phyloP scores from a whole-genome alignment of 306 rosid genomes.

The Prunus mume region DNA sequence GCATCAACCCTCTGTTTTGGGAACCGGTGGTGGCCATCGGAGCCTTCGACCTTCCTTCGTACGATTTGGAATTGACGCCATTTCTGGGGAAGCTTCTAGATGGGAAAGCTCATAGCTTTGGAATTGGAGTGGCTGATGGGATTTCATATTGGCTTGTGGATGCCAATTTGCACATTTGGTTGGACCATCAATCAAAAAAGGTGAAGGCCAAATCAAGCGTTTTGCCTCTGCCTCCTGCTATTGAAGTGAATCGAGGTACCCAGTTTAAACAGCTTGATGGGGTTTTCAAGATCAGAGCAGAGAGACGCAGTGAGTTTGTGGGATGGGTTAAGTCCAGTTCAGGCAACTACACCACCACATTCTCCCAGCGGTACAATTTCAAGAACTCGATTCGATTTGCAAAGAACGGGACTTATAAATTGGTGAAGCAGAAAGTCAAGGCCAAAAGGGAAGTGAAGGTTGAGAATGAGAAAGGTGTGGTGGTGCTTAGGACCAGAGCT shows the following conservation, averaged over 20 bases:
- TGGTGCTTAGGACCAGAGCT: slow-evolving; percentile 24
- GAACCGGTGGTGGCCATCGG: slow-evolving; percentile 79
- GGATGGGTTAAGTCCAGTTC: slow-evolving; percentile 76
- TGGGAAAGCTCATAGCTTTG: slow-evolving; percentile 47
- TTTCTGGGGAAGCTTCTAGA: slow-evolving; percentile 63
- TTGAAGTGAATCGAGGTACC: slow-evolving; percentile 33
- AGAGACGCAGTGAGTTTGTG: slow-evolving; percentile 29
- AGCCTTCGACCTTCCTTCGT: slow-evolving; percentile 69
- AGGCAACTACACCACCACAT: slow-evolving; percentile 54
- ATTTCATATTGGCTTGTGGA: slow-evolving; percentile 77
- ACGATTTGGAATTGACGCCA: slow-evolving; percentile 69
- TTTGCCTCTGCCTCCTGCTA: slow-evolving; percentile 25
- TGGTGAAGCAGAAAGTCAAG: slow-evolving; percentile 50
- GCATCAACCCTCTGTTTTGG: slow-evolving; percentile 79
- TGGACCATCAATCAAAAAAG: slow-evolving; percentile 39
- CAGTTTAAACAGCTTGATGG: slow-evolving; percentile 62
- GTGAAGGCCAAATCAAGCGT: slow-evolving; percentile 30
- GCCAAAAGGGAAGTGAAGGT: slow-evolving; percentile 33
- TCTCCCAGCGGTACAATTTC: slow-evolving; percentile 37
- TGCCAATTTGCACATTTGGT: slow-evolving; percentile 84
- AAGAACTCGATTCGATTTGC: slow-evolving; percentile 37
- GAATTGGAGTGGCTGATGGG: slow-evolving; percentile 58
- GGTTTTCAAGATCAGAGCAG: slow-evolving; percentile 45
- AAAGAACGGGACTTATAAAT: slow-evolving; percentile 46
- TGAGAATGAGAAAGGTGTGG: slow-evolving; percentile 16